Evolutionary conservation across 2,329 filamentous ascomycete genomes (phyloP).

Genomic region (Madurella fahalii): DNA sequence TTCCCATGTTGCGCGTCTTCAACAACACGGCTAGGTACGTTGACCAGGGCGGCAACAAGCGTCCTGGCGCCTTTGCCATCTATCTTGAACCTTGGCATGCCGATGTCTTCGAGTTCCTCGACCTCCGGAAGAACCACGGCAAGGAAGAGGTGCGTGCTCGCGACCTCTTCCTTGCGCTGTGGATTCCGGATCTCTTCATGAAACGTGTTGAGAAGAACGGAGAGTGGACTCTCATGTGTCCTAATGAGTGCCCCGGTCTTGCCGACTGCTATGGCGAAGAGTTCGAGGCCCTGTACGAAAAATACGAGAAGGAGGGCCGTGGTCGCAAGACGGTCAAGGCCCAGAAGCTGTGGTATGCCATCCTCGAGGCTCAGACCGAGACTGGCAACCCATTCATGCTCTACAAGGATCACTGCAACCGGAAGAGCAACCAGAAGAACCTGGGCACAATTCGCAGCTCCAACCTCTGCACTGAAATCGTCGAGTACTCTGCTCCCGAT

Average conservation of each 20-base stretch:
- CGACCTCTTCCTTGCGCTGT: conserved; percentile 94
- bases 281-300: conserved; percentile 90
- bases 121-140: conserved; percentile 97
- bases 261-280: conserved; percentile 97
- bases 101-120: conserved; percentile 95
- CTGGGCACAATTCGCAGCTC: conserved; percentile 97
- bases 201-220: conserved; percentile 96
- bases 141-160: conserved; percentile 97
- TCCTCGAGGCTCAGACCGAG: conserved; percentile 96
- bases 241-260: conserved; percentile 90
- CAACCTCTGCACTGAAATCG: conserved; percentile 97
- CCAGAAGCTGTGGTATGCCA: conserved; percentile 99
- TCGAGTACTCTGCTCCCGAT: conserved; percentile 95
- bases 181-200: conserved; percentile 99
- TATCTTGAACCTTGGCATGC: conserved; percentile 99
- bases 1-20: conserved; percentile 97
- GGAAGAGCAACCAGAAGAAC: conserved; percentile 99
- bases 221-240: conserved; percentile 97
- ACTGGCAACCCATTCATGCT: conserved; percentile 99
- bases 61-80: conserved; percentile 95
- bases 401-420: conserved; percentile 98
- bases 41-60: conserved; percentile 98
- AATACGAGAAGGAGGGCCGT: conserved; percentile 82
- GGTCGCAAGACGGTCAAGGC: conserved; percentile 91
- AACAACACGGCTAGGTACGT: conserved; percentile 99